Evolutionary conservation across 768 basidiomycete genomes (phyloP), one percentile per base, ranked within the genome.

Genomic region (Gloeostereum incarnatum): DNA sequence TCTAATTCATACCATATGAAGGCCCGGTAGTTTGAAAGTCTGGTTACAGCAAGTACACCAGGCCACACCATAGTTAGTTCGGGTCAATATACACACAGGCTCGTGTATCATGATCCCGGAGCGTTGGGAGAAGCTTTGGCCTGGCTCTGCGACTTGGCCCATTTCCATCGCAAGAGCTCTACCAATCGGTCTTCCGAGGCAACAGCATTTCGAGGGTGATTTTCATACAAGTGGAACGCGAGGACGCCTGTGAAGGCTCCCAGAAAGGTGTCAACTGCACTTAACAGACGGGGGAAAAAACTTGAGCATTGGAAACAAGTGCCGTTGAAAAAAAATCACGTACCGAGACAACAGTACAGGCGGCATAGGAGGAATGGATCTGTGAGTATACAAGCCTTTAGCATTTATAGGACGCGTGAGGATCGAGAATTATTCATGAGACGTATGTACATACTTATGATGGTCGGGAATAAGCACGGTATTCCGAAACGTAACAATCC

Each of bases 221-320:
- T 80, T 54, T 91, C 87, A 55, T 83, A 73, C 25, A 91, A 72
- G 54, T 85, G 78, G 55, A 78, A 90, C 4, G 88, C 88, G 30
- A 88, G 57, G 27, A 74, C 55, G 9, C 88, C 88, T 1, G 86
- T 88, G 51, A 87, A 79, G 37, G 88, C 58, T 5, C 86, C 88
- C 27, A 91, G 58, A 11, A 85, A 40, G 4, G 82, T 77, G 56
- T 91, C 88, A 4, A 87, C 48, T 1, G 69, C 54, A 19, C 86
- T 90, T n/a, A n/a, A n/a, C n/a, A n/a, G n/a, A n/a, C n/a, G n/a
- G n/a, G n/a, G n/a, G n/a, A 36, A 9, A 30, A 30, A 13, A 13
- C 42, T 43, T 34, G 45, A 43, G 25, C 39, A 41, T 33, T 38
- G 36, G 31, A 24, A 11, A 31, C 2, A 13, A n/a, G 40, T 36